phyloP scores from a whole-genome alignment of 805 yeast genomes.

The Yarrowia phangngaensis region DNA sequence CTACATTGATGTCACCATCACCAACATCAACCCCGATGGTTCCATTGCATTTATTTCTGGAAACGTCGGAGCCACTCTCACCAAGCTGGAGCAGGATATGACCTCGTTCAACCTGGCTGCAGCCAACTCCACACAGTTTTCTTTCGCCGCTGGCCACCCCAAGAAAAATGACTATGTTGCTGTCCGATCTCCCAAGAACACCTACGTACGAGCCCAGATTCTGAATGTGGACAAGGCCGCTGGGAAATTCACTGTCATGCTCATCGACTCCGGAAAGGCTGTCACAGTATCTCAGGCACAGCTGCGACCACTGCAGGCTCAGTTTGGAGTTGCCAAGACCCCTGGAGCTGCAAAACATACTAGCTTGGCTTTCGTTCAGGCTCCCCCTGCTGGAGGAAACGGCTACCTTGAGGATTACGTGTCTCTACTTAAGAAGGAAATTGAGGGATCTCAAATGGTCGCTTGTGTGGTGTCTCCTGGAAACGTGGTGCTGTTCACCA shows the following conservation, averaged over 20 bases:
- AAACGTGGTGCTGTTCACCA: conserved; percentile 52
- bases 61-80: conserved; percentile 29
- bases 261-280: conserved; percentile 58
- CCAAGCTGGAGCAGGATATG: conserved; percentile 33
- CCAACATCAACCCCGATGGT: conserved; percentile 37
- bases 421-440: conserved; percentile 51
- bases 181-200: conserved; percentile 52
- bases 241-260: conserved; percentile 49
- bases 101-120: conserved; percentile 37
- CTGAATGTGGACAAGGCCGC: conserved; percentile 46
- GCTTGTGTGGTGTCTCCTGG: conserved; percentile 43
- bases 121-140: conserved; percentile 34
- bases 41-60: conserved; percentile 33
- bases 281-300: conserved; percentile 46
- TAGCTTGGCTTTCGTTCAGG: conserved; percentile 49
- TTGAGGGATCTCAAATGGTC: conserved; percentile 52
- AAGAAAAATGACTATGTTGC: conserved; percentile 52
- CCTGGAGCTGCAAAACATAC: conserved; percentile 58
- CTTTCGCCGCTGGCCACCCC: conserved; percentile 38
- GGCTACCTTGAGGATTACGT: conserved; percentile 56
- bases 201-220: conserved; percentile 58
- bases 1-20: conserved; percentile 40
- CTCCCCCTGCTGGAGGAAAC: conserved; percentile 55
- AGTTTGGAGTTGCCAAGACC: conserved; percentile 42
- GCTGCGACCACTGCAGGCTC: conserved; percentile 47